These are phyloP conservation scores for Fusarium newnesense DNA, from an alignment of 2,329 filamentous ascomycete genomes.

Conservation along the genomic window DNA sequence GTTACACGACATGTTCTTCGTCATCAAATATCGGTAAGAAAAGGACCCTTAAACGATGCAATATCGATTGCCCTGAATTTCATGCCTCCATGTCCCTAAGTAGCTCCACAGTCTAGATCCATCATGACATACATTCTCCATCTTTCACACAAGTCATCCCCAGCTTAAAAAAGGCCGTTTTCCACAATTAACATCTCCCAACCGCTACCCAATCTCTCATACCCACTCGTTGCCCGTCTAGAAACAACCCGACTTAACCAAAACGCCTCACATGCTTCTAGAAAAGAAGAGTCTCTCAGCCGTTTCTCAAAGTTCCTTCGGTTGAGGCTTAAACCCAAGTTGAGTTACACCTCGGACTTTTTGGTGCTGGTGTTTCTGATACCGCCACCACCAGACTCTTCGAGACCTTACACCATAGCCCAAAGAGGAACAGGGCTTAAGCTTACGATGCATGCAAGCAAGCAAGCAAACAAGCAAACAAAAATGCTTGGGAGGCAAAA, in stretches of 20 bases:
- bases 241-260: background rate
- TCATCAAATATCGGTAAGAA: background rate
- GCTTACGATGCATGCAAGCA: background rate
- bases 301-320: background rate
- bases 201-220: background rate
- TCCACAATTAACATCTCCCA: conserved; percentile 12
- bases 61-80: background rate
- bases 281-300: background rate
- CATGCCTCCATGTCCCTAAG: background rate
- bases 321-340: conserved; percentile 7
- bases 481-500: background rate
- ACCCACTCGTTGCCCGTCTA: background rate
- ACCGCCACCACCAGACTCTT: conserved; percentile 34
- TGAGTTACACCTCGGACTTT: background rate
- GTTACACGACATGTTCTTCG: background rate
- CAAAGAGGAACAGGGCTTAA: conserved; percentile 14
- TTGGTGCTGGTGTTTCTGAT: background rate
- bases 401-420: conserved; percentile 20
- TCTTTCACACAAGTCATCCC: conserved; percentile 20
- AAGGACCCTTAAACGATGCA: background rate
- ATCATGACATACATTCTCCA: conserved; percentile 26
- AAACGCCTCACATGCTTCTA: conserved; percentile 9
- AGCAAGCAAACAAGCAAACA: background rate
- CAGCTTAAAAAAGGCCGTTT: conserved; percentile 8
- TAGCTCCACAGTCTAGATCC: conserved; percentile 2